A percentile compares a stretch with the other conserved stretches of the same genome.
These are phyloP conservation scores for Schoenoplectus tabernaemontani DNA, from an alignment of 202 grass and related monocot species.

Conservation along the genomic window DNA sequence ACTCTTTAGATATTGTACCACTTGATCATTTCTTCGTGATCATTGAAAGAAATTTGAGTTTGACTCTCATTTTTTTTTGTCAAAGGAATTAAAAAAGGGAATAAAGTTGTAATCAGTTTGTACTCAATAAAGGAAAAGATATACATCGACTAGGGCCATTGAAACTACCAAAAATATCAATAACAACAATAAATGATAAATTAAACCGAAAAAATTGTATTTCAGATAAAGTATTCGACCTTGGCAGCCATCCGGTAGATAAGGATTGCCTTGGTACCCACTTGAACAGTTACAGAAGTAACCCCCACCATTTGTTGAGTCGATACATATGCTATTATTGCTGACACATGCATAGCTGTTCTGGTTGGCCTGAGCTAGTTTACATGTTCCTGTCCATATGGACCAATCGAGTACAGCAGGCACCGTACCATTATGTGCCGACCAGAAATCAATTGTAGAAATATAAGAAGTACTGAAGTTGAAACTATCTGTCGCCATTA, in stretches of 20 bases:
- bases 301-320: not conserved
- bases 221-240: slow-evolving; percentile 9
- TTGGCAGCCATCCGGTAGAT: slow-evolving; percentile 15
- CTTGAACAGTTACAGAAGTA: slow-evolving; percentile 32
- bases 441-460: not conserved
- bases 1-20: too few relatives aligned
- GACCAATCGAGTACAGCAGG: slow-evolving; percentile 28
- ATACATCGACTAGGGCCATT: not conserved
- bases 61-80: too few relatives aligned
- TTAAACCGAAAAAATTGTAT: not conserved
- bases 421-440: not conserved
- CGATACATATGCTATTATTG: not conserved
- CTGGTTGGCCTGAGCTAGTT: not conserved
- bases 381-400: not conserved
- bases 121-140: too few relatives aligned
- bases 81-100: too few relatives aligned
- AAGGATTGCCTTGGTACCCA: slow-evolving; percentile 31
- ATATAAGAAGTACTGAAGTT: not conserved
- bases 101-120: too few relatives aligned
- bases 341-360: not conserved
- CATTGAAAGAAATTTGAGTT: too few relatives aligned
- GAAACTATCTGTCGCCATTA: slow-evolving; percentile 7
- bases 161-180: not conserved
- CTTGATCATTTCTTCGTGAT: too few relatives aligned
- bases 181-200: too few relatives aligned